Evolutionary conservation across 495 filamentous ascomycete genomes (phyloP).

Genomic region (Penicillium malachiteum): DNA sequence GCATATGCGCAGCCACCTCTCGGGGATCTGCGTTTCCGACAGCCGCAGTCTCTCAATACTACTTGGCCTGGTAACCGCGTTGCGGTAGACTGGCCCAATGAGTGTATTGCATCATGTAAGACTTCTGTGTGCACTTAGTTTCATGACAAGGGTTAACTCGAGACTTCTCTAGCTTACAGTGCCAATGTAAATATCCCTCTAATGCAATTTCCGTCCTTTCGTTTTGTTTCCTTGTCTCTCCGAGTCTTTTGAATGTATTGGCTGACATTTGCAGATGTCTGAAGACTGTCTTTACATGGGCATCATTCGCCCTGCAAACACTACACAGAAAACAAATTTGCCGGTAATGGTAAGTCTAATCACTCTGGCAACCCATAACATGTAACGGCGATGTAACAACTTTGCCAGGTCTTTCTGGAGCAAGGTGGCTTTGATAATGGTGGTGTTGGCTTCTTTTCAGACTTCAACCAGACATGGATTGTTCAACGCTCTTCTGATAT

Average conservation of each 20-base stretch:
- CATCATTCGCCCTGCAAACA: not conserved
- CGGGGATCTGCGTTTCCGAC: not conserved
- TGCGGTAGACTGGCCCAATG: not conserved
- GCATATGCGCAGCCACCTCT: not conserved
- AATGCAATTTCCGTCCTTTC: not conserved
- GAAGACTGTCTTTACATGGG: not conserved
- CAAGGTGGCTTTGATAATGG: not conserved
- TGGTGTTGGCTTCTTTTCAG: not conserved
- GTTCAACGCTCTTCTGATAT: not conserved
- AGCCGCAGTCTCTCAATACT: not conserved
- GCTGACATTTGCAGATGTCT: not conserved
- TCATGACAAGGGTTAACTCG: not conserved
- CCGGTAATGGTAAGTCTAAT: not conserved
- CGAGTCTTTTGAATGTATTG: not conserved
- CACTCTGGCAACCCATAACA: not conserved
- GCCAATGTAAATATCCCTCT: not conserved
- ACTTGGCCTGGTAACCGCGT: not conserved
- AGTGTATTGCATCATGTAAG: not conserved
- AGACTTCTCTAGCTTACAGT: not conserved
- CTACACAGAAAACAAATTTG: not conserved
- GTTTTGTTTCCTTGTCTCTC: not conserved
- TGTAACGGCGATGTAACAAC: not conserved
- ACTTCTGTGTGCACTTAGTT: not conserved
- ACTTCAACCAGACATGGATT: not conserved
- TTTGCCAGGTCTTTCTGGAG: not conserved